Evolutionary conservation across 2,329 filamentous ascomycete genomes (phyloP), one percentile per base, ranked within the genome.

Genomic region (Clarireedia monteithiana): DNA sequence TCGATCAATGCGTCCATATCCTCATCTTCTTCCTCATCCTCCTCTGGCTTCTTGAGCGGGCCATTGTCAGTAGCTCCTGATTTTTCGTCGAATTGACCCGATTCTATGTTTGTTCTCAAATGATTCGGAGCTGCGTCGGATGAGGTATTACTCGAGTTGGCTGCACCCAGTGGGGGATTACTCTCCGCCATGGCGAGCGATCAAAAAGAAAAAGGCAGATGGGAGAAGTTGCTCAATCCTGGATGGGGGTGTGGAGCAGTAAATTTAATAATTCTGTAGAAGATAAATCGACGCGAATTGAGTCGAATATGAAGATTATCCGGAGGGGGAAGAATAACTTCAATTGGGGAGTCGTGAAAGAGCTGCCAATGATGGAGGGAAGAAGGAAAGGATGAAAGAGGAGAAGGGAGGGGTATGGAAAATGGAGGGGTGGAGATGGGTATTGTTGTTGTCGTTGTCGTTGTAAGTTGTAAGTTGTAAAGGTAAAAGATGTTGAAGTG

Each of bases 1-100:
- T 91, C 87, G 64, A 95, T 95, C 67, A 95, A 79, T 67, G 85
- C 83, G 69, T 95, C 88, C 64, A 95, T 90, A 70, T 92, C 86
- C 74, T 90, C 87, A 66, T 90, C 86, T 47, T 88, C 86, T 23
- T 91, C 86, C 49, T 89, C 85, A 5, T 85, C 84, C 15, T 66
- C 63, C 7, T 54, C 52, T 50, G 61, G 60, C 44, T 61, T 59
- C 36, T 55, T 45, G 58, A 70, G 60, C 44, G 70, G 61, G 48
- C 69, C 63, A 40, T 67, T 66, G 59, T 70, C 67, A 57, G 72
- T 66, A 62, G 63, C 59, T 36, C 70, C 73, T 57, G 61, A 48
- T 15, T 85, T 85, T 76, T 86, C 83, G 70, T 84, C 78, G 70
- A 86, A 85, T 69, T 76, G 73, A 63, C 82, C 82, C 63, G 79